Base-by-base conservation (phyloP, 2,329 filamentous ascomycete genomes). In the Fusarium sterilihyphosum region DNA sequence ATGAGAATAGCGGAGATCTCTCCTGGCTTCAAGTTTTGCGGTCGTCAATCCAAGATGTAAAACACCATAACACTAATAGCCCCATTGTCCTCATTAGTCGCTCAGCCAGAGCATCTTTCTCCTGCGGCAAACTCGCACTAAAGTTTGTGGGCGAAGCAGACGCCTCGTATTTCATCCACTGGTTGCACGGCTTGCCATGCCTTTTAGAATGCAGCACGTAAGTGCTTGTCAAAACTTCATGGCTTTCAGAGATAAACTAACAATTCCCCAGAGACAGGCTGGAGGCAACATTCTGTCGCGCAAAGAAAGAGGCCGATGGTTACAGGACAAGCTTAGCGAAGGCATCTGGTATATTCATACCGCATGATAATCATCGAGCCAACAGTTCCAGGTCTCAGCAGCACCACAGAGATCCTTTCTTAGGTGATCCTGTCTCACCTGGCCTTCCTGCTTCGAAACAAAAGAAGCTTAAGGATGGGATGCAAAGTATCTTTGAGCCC, bases 381-480 rank as follows among this genome's bases (percentile, higher is more conserved):
- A 35, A 37, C 29, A 24, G 31, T 40, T 44, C 41, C 14, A 66
- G 53, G 6, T 17, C 50, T 24, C 65, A 50, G 16, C 40, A 24
- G n/a, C 38, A 37, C 20, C 53, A 37, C 20, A 57, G 52, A 41
- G 62, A 71, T 37, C 70, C 64, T 26, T 71, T 75, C 33, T 26
- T 66, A 40, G 65, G 54, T 26, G 57, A 68, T 11, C 65, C 59
- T 35, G 61, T 38, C 37, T 66, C 60, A 22, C 56, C 59, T 37
- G 58, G 43, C 17, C 52, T 24, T 57, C 12, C 38, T 38, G 24
- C 13, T 20, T 31, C 29, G n/a, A 41, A 40, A 33, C 52, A 60
- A 18, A 44, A 44, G n/a, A 81, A 78, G 35, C 69, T 81, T 40
- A 80, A 77, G 43, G 79, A 81, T 44, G 77, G 43, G 33, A 77